Evolutionary conservation across 2,329 filamentous ascomycete species (phyloP).

Genomic region (Microsporum audouinii): DNA sequence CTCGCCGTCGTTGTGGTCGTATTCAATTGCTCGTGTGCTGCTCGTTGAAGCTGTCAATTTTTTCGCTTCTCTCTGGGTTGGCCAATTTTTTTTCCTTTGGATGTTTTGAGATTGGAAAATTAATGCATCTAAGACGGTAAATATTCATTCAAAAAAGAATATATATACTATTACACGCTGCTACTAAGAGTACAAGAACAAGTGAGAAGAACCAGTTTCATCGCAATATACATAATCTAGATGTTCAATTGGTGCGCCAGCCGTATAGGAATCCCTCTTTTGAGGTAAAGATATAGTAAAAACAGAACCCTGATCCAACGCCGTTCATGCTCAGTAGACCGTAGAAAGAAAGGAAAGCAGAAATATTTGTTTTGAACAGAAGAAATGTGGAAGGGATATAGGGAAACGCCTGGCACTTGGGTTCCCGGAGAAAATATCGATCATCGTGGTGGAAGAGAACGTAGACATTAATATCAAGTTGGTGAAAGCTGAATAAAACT

Average conservation of each 20-base stretch:
- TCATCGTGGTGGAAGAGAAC: neutral
- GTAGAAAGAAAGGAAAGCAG: neutral
- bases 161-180: neutral
- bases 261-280: neutral
- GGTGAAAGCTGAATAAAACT: neutral
- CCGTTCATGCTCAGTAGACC: neutral
- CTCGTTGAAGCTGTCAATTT: neutral
- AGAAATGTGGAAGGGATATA: neutral
- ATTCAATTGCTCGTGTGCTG: neutral
- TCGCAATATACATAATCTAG: neutral
- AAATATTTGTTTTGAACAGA: neutral
- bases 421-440: neutral
- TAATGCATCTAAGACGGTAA: neutral
- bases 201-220: neutral
- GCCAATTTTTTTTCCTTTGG: no score
- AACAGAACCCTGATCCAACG: conserved; percentile 1
- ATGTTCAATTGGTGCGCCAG: neutral
- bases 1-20: neutral
- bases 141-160: neutral
- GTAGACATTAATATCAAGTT: neutral
- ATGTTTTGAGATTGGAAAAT: neutral
- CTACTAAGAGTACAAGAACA: neutral
- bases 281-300: neutral
- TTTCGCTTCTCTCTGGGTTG: neutral
- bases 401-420: neutral